Conservation (phyloP, 2,329 filamentous ascomycete genomes). For the Atkinsonella hypoxylon region DNA sequence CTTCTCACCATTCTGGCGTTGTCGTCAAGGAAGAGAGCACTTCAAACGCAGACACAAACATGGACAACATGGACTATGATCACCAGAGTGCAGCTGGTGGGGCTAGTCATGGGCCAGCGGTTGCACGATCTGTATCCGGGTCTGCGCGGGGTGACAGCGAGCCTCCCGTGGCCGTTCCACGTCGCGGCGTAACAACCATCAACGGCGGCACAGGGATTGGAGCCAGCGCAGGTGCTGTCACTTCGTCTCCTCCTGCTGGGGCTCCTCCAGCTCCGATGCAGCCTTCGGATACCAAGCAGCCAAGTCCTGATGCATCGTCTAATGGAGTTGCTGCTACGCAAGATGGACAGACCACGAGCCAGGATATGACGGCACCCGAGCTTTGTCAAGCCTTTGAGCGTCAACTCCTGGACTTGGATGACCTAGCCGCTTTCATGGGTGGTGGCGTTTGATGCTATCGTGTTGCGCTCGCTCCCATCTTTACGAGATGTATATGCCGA, state of each 20-base stretch:
- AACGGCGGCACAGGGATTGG: constrained; percentile 42
- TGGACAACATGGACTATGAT: constrained; percentile 47
- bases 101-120: constrained; percentile 18
- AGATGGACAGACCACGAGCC: constrained; percentile 24
- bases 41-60: constrained; percentile 42
- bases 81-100: constrained; percentile 21
- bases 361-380: constrained; percentile 47
- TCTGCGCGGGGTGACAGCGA: constrained; percentile 39
- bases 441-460: constrained; percentile 35
- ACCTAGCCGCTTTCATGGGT: constrained; percentile 51
- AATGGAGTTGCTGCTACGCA: constrained; percentile 20
- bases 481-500: too few species aligned
- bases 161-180: constrained; percentile 34
- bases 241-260: constrained; percentile 28
- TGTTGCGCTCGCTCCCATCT: too few species aligned
- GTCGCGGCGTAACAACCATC: constrained; percentile 46
- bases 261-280: constrained; percentile 15
- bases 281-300: constrained; percentile 23
- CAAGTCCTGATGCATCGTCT: constrained; percentile 19
- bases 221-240: constrained; percentile 32
- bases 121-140: constrained; percentile 25
- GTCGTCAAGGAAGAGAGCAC: constrained; percentile 41
- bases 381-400: constrained; percentile 47
- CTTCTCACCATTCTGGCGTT: constrained; percentile 16
- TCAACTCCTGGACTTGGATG: constrained; percentile 47